These are phyloP conservation scores for Corrigiola litoralis DNA, from an alignment of 179 eudicot genomes.

Conservation along the genomic window DNA sequence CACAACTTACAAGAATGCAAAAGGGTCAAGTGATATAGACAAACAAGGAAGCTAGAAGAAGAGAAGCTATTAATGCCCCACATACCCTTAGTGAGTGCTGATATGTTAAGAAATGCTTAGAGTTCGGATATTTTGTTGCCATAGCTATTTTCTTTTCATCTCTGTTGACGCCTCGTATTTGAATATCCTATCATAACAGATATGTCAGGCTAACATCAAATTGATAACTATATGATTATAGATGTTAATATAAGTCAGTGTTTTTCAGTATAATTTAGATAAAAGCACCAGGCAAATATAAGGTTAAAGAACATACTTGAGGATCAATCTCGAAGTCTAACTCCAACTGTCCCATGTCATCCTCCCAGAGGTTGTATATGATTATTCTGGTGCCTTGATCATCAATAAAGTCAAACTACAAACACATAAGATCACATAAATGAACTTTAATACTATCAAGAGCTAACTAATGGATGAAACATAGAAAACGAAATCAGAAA, in stretches of 20 bases:
- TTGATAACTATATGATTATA: neutral
- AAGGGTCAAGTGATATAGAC: too few relatives aligned
- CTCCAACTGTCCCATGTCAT: slow-evolving; percentile 50
- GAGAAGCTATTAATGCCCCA: neutral
- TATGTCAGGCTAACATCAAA: neutral
- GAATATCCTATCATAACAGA: slow-evolving; percentile 58
- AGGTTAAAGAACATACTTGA: slow-evolving; percentile 31
- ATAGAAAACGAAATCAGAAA: neutral
- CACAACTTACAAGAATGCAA: too few relatives aligned
- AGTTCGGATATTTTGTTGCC: slow-evolving; percentile 57
- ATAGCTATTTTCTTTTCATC: slow-evolving; percentile 63
- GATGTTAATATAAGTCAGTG: neutral
- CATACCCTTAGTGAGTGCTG: slow-evolving; percentile 69
- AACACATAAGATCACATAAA: too few relatives aligned
- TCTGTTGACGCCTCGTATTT: slow-evolving; percentile 63
- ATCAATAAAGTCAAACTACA: slow-evolving; percentile 42
- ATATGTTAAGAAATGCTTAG: slow-evolving; percentile 60
- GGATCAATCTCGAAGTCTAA: slow-evolving; percentile 67
- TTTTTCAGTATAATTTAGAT: neutral
- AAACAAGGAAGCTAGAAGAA: neutral
- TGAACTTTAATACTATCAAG: too few relatives aligned
- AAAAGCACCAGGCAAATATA: neutral
- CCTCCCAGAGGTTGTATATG: slow-evolving; percentile 79
- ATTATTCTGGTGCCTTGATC: slow-evolving; percentile 62
- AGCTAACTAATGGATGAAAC: too few relatives aligned